Evolutionary conservation across 305 asterid genomes (phyloP), one percentile per base, ranked within the genome.

Genomic region (Striga hermonthica): DNA sequence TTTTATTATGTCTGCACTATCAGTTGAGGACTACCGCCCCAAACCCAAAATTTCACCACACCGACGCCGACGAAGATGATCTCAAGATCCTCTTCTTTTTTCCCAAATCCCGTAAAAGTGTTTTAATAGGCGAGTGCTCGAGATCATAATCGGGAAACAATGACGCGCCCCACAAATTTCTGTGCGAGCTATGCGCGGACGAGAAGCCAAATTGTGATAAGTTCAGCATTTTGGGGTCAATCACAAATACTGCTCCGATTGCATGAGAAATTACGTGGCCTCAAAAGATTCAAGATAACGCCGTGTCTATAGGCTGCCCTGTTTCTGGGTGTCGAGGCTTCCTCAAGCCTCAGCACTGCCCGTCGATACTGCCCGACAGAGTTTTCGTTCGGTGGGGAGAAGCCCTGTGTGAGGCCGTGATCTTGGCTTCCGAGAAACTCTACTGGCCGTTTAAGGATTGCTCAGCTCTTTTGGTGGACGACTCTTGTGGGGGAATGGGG

Each of bases 401-500:
- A 14, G 86, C 78, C 1, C 68, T 86, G 37, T 87, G 93, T 0
- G 95, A 86, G 74, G 77, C 82, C 0, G 14, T 81, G 66, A 74
- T 89, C 63, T 38, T 84, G 76, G 86, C 60, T 5, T 53, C 82
- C 0, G 47, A 84, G 73, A 86, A 54, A 60, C 78, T 78, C 5
- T 91, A 91, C n/a, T 91, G 96, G 60, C 98, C 98, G 1, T 81
- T 56, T 53, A 83, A 81, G 65, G 84, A 83, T 67, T 88, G 96
- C 62, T 88, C 95, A 0, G 85, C 89, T 0, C 41, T 87, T 71
- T 36, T 91, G 77, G 71, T 89, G 8, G 75, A 80, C 56, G 93
- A 85, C 5, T 9, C 57, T 2, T 1, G 1, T 4, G 40, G 15
- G 0, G 13, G 9, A 6, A 3, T 11, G 57, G 35, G n/a, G 72